Evolutionary conservation across 208 protist species (phyloP), one percentile per base, ranked within the genome.

Genomic region (Trypanosoma conorhini): DNA sequence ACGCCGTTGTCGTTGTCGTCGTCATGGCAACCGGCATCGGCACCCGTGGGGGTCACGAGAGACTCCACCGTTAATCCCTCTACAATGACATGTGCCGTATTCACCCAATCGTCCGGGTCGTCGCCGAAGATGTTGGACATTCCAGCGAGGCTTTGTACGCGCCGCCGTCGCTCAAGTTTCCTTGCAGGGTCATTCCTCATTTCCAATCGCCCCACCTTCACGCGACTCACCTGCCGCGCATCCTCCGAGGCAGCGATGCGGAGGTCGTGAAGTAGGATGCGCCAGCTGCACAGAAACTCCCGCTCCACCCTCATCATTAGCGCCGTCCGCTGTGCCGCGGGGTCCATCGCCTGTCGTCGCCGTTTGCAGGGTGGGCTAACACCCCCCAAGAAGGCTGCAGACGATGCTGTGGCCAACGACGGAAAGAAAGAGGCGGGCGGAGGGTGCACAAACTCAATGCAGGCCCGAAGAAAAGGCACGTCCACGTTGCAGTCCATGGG

Each of bases 81-180:
- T 31, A 74, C 50, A 28, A n/a, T 61, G 52, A 60, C 30, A 52
- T 75, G 35, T 22, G 77, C 44, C 30, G 59, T 62, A 56, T 79
- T 75, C n/a, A 86, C 60, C 81, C 81, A 86, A 69, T 86, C 77
- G 4, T 72, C 66, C 24, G 70, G 51, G 10, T 68, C 35, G 26
- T 58, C 58, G 31, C 80, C 80, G 57, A 81, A 79, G 3, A 62
- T 61, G 40, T 33, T 40, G 57, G 33, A 40, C 19, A 54, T 40
- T 10, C 35, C 40, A 21, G 33, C 58, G 12, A 61, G 58, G n/a
- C 21, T 22, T 38, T 68, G 54, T 21, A 42, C 54, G 44, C 59
- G 63, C 9, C 35, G 22, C 51, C 66, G 51, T 35, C 62, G 61
- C 46, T 48, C 35, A n/a, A 61, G 4, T 19, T 65, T 70, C 30